Conservation (phyloP, 331 rosid species). For the Phaseolus coccineus region DNA sequence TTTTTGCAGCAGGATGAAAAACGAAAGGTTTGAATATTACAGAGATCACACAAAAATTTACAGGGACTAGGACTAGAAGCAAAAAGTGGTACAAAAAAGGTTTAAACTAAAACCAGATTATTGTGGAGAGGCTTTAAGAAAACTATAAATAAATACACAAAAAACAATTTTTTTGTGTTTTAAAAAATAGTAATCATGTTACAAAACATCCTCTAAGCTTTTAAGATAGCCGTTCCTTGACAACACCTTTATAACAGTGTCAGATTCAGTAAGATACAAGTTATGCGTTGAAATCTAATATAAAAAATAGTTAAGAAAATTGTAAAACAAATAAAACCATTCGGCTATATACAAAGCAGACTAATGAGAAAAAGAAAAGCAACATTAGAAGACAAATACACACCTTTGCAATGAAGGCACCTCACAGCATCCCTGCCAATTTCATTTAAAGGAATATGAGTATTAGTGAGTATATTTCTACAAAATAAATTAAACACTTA, state of each 20-base stretch:
- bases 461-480: constrained; percentile 23
- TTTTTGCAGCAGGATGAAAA: no score
- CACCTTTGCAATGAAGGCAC: constrained; percentile 80
- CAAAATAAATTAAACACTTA: constrained; percentile 31
- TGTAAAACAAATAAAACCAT: constrained; percentile 41
- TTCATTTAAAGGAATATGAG: constrained; percentile 29
- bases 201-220: no score
- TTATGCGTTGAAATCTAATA: constrained; percentile 22
- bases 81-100: no score
- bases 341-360: constrained; percentile 24
- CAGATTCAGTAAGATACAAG: constrained; percentile 30
- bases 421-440: constrained; percentile 89
- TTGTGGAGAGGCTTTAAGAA: background rate
- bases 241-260: background rate
- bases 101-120: no score
- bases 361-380: constrained; percentile 14
- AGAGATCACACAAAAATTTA: no score
- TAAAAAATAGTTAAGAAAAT: background rate
- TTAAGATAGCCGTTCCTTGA: no score
- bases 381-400: constrained; percentile 42
- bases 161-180: no score
- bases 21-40: no score
- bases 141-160: background rate
- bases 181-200: no score
- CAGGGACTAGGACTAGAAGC: no score